These are phyloP conservation scores for Canavalia gladiata DNA, from an alignment of 306 rosid species.

Conservation along the genomic window DNA sequence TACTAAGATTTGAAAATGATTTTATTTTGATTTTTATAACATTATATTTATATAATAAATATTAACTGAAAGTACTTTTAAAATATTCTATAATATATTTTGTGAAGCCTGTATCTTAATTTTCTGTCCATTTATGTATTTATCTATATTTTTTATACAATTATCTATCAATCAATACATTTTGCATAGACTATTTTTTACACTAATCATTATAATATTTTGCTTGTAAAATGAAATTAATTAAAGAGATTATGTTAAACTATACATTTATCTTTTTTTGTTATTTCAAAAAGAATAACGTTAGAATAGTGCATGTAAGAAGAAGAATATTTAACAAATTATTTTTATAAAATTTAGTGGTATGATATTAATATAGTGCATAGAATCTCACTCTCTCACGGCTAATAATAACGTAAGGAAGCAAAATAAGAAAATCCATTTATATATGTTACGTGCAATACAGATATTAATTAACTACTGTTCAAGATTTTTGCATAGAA, in stretches of 20 bases:
- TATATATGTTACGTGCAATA: not conserved
- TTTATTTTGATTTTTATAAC: not conserved
- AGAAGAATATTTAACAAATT: not conserved
- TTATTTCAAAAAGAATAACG: too few relatives aligned
- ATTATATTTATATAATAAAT: not conserved
- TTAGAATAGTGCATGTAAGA: too few relatives aligned
- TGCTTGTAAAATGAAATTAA: not conserved
- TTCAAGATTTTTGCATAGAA: constrained; percentile 20
- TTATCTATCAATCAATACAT: too few relatives aligned
- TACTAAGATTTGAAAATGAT: not conserved
- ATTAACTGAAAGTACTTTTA: too few relatives aligned
- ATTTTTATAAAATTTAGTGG: not conserved
- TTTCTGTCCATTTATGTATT: not conserved
- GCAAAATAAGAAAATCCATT: not conserved
- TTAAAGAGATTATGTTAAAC: not conserved
- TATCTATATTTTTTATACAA: too few relatives aligned
- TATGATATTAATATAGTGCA: too few relatives aligned
- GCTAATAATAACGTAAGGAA: not conserved
- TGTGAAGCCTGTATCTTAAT: not conserved
- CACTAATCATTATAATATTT: not conserved
- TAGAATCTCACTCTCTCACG: too few relatives aligned
- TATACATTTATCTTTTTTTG: too few relatives aligned
- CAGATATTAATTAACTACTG: not conserved
- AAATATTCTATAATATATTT: not conserved
- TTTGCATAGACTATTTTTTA: not conserved